Conservation (phyloP, 2,329 filamentous ascomycete genomes). For the Juglanconis oblonga region DNA sequence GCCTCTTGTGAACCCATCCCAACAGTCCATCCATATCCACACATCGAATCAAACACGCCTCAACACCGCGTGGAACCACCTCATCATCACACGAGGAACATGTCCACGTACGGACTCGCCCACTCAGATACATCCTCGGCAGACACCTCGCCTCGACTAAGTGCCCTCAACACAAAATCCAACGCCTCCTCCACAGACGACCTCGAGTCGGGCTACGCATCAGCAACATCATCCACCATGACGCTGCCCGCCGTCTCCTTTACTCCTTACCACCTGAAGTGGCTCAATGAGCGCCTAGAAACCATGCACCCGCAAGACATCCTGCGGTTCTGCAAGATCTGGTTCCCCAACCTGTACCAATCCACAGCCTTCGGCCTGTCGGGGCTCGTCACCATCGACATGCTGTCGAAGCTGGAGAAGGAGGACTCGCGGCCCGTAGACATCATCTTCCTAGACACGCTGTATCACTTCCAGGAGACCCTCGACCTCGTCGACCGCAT, state of each 20-base stretch:
- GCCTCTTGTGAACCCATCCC: not conserved
- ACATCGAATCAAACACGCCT: not conserved
- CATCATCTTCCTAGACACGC: constrained; percentile 78
- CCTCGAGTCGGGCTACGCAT: constrained; percentile 82
- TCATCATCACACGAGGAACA: constrained; percentile 4
- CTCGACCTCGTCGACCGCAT: constrained; percentile 72
- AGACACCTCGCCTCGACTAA: constrained; percentile 34
- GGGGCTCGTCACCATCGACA: constrained; percentile 79
- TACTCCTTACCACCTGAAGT: constrained; percentile 82
- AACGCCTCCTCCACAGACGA: constrained; percentile 34
- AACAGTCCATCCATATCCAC: not conserved
- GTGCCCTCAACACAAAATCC: constrained; percentile 35
- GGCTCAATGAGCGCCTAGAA: constrained; percentile 86
- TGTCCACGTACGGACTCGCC: constrained; percentile 14
- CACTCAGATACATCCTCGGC: constrained; percentile 36
- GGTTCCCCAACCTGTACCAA: constrained; percentile 86
- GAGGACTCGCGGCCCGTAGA: constrained; percentile 59
- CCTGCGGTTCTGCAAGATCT: constrained; percentile 85
- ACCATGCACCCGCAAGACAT: constrained; percentile 87
- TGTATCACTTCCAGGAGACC: constrained; percentile 80
- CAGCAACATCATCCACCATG: constrained; percentile 55
- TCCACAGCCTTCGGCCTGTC: constrained; percentile 81
- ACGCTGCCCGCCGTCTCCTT: constrained; percentile 78
- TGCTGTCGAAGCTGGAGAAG: constrained; percentile 72
- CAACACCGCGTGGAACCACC: not conserved